phyloP scores from a whole-genome alignment of 805 yeast species.

The Maudiozyma barnettii region DNA sequence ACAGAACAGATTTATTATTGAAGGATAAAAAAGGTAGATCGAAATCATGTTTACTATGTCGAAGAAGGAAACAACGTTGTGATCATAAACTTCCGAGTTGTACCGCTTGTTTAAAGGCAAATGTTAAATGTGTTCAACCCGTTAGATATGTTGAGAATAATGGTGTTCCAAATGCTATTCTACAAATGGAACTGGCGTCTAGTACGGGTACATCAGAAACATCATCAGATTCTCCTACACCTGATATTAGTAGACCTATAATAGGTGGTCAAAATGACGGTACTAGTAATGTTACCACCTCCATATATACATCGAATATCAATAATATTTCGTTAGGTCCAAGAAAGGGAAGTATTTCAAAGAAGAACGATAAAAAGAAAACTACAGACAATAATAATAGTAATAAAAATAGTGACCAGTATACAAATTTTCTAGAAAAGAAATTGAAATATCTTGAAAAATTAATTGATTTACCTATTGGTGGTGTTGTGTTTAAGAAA shows the following conservation, averaged over 20 bases:
- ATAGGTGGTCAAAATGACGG: background rate
- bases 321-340: too few relatives aligned
- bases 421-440: slow-evolving; percentile 46
- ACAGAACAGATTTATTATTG: slow-evolving; percentile 19
- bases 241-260: background rate
- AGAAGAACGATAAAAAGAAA: background rate
- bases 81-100: slow-evolving; percentile 58
- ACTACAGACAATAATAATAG: background rate
- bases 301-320: background rate
- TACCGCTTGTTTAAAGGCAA: slow-evolving; percentile 56
- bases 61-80: slow-evolving; percentile 52
- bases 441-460: slow-evolving; percentile 44
- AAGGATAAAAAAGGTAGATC: slow-evolving; percentile 46
- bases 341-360: background rate
- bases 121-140: slow-evolving; percentile 54
- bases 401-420: slow-evolving; percentile 37
- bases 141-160: slow-evolving; percentile 35
- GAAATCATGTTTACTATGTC: slow-evolving; percentile 47
- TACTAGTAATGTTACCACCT: background rate
- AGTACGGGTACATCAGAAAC: background rate
- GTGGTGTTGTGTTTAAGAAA: slow-evolving; percentile 24
- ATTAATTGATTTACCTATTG: slow-evolving; percentile 27
- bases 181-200: slow-evolving; percentile 8
- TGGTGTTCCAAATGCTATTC: slow-evolving; percentile 14
- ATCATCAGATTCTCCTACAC: background rate